phyloP scores from a whole-genome alignment of 345 rosid species.

The Brassica rapa region DNA sequence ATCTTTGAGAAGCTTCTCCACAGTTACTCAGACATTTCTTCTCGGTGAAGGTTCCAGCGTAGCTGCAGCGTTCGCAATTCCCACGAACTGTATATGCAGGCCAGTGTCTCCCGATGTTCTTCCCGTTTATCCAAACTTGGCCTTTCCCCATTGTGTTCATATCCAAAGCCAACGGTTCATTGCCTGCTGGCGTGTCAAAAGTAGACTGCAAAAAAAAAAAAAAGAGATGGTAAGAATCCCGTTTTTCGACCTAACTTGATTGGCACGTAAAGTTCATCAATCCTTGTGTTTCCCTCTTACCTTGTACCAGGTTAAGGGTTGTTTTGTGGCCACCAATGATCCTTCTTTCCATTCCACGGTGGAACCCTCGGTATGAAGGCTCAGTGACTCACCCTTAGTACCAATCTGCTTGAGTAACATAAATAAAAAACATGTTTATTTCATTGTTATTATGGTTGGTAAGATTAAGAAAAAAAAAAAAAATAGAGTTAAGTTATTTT shows the following conservation, averaged over 20 bases:
- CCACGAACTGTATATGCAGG: conserved; percentile 36
- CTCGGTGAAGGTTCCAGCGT: conserved; percentile 32
- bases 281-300: conserved; percentile 42
- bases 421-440: neutral
- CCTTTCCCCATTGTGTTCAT: conserved; percentile 44
- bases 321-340: conserved; percentile 43
- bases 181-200: conserved; percentile 23
- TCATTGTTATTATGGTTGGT: neutral
- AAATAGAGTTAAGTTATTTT: neutral
- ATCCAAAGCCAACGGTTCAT: conserved; percentile 38
- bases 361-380: conserved; percentile 46
- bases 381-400: conserved; percentile 70
- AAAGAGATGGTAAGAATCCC: conserved; percentile 15
- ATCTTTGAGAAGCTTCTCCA: conserved; percentile 93
- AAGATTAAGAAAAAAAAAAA: neutral
- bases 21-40: conserved; percentile 54
- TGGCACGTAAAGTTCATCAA: conserved; percentile 3
- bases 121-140: conserved; percentile 35
- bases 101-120: conserved; percentile 41
- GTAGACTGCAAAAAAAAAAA: conserved; percentile 29
- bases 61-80: conserved; percentile 23
- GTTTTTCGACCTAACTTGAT: neutral
- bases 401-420: conserved; percentile 54
- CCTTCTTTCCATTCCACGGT: conserved; percentile 60
- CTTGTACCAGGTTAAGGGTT: conserved; percentile 81